phyloP scores from a whole-genome alignment of 2,329 filamentous ascomycete genomes.

The Fusarium siculi region DNA sequence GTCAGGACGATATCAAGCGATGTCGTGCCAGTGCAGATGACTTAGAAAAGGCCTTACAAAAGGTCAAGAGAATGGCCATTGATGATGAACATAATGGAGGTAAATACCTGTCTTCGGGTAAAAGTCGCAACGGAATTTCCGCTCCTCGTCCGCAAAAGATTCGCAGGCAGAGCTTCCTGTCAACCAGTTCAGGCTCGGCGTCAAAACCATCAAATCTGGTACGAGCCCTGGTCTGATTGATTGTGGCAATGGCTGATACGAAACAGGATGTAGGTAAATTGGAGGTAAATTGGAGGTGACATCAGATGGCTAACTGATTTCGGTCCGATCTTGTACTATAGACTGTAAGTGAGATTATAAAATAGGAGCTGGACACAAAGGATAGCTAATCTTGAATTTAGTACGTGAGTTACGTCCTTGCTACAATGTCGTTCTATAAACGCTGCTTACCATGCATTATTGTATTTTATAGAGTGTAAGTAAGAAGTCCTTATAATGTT shows the following conservation, averaged over 20 bases:
- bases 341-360: constrained; percentile 5
- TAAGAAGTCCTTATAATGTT: not conserved
- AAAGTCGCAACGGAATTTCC: not conserved
- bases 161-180: not conserved
- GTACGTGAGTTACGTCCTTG: not conserved
- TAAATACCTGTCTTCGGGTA: constrained; percentile 8
- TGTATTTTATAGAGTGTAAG: not conserved
- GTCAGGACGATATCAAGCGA: not conserved
- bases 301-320: not conserved
- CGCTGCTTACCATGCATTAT: not conserved
- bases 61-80: not conserved
- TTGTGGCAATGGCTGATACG: not conserved
- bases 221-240: not conserved
- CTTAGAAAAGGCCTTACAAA: not conserved
- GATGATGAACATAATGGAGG: not conserved
- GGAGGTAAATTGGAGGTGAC: not conserved
- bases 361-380: not conserved
- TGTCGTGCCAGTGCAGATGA: constrained; percentile 5
- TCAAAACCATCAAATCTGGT: constrained; percentile 15
- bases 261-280: constrained; percentile 13
- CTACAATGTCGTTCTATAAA: not conserved
- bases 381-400: not conserved
- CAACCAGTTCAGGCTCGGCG: not conserved
- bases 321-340: not conserved
- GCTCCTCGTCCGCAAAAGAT: not conserved